Base-by-base conservation (phyloP, 179 eudicot species). In the Spergularia azorica region DNA sequence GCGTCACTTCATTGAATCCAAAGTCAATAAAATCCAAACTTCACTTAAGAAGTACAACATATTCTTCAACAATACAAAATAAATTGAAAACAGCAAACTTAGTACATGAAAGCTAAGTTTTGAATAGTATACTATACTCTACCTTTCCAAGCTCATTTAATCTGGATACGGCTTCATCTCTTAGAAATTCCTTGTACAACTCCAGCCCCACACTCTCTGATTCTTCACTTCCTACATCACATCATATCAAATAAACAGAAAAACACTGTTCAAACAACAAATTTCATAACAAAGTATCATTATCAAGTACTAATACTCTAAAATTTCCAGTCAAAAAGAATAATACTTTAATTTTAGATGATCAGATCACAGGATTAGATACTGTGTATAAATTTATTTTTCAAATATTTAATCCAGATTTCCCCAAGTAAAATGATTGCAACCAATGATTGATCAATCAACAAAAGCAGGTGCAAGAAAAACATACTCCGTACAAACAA, bases 141-240 rank as follows among this genome's bases (percentile, higher is more conserved):
- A 90, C 98, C 97, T 91, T 89, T 59, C 95, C 97, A 52, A 95
- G 95, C 79, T 90, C 90, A 73, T 79, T 62, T 76, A 95, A 87
- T 82, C 95, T 88, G 38, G 90, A 86, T 36, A 91, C 92, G 1
- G 97, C 96, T 78, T 95, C 97, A 72, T 88, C 89, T 76, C 88
- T 91, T 13, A 95, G 82, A 73, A 84, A 82, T 63, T 86, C 92
- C 15, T 77, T 81, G 76, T 84, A 87, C 80, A 87, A 81, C 63
- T 84, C 83, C 51, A 66, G 39, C 63, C 79, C 83, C 20, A 71
- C 85, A 15, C 39, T 74, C 39, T 76, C 84, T 51, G 64, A 62
- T 76, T 77, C 86, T 59, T 85, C 84, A 58, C 65, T 76, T 72
- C 78, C 88, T 85, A 67, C 70, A 83, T 63, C 55, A 58, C 14